Evolutionary conservation across 441 rosid species (phyloP).

Genomic region (Erodium moschatum): DNA sequence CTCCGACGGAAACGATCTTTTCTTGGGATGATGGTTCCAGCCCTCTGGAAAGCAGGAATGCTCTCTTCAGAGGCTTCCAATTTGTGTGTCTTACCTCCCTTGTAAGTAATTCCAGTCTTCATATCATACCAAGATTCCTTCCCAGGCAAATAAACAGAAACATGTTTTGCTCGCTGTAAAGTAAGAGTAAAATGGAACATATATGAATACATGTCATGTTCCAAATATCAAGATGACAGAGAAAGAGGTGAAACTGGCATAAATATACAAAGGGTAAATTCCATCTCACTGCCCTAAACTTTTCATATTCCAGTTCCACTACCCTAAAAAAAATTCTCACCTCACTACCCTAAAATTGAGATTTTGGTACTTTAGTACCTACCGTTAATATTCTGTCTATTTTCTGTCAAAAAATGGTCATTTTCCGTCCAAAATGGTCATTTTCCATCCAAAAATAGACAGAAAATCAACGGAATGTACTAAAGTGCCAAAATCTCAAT

Average conservation of each 20-base stretch:
- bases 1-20: conserved; percentile 86
- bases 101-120: conserved; percentile 56
- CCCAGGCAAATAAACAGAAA: conserved; percentile 81
- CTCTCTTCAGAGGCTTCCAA: conserved; percentile 72
- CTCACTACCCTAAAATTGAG: too few species aligned
- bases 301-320: too few species aligned
- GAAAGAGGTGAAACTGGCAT: not conserved
- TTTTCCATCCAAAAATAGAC: too few species aligned
- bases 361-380: too few species aligned
- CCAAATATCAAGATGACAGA: conserved; percentile 4
- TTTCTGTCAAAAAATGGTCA: too few species aligned
- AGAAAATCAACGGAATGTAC: too few species aligned
- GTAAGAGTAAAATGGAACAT: conserved; percentile 12
- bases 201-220: conserved; percentile 2
- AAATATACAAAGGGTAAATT: not conserved
- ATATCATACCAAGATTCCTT: conserved; percentile 84
- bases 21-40: conserved; percentile 92
- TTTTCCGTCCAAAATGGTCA: too few species aligned
- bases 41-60: conserved; percentile 91
- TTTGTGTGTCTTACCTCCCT: conserved; percentile 64
- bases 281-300: too few species aligned
- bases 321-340: too few species aligned
- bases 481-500: too few species aligned
- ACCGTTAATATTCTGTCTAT: too few species aligned
- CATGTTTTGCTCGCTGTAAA: conserved; percentile 60